Conservation (phyloP, 306 rosid genomes). For the Hippophae rhamnoides region DNA sequence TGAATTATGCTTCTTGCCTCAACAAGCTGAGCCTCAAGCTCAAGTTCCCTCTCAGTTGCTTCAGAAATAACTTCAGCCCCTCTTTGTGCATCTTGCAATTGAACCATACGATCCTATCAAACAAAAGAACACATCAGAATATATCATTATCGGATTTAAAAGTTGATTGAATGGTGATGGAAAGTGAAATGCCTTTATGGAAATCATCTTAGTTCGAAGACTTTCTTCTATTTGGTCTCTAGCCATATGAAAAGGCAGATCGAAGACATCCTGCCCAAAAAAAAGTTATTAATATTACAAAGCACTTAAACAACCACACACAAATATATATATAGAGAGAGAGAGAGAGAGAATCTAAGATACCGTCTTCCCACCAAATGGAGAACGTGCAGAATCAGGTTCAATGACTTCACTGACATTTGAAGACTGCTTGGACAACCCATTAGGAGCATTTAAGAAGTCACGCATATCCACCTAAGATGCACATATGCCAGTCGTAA, state of each 20-base stretch:
- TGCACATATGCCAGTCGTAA: background rate
- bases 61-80: slow-evolving; percentile 93
- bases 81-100: slow-evolving; percentile 97
- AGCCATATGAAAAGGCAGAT: slow-evolving; percentile 97
- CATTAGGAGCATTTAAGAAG: slow-evolving; percentile 90
- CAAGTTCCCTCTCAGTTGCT: slow-evolving; percentile 98
- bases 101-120: slow-evolving; percentile 86
- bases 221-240: slow-evolving; percentile 98
- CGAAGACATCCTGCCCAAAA: slow-evolving; percentile 78
- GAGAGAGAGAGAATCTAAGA: slow-evolving; percentile 10
- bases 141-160: slow-evolving; percentile 12
- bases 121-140: slow-evolving; percentile 8
- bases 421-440: slow-evolving; percentile 57
- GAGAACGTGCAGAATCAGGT: slow-evolving; percentile 63
- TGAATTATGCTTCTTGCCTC: slow-evolving; percentile 99
- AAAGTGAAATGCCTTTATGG: slow-evolving; percentile 62
- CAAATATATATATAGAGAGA: too few relatives aligned
- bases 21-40: slow-evolving; percentile 99
- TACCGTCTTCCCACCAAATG: slow-evolving; percentile 94
- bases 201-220: slow-evolving; percentile 89
- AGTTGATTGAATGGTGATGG: slow-evolving; percentile 7
- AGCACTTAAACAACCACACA: slow-evolving; percentile 1
- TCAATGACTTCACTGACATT: slow-evolving; percentile 55
- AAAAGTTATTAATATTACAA: slow-evolving; percentile 9
- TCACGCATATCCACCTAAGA: slow-evolving; percentile 93